Conservation (phyloP, 495 filamentous ascomycete genomes). For the Penicillium paxilli region DNA sequence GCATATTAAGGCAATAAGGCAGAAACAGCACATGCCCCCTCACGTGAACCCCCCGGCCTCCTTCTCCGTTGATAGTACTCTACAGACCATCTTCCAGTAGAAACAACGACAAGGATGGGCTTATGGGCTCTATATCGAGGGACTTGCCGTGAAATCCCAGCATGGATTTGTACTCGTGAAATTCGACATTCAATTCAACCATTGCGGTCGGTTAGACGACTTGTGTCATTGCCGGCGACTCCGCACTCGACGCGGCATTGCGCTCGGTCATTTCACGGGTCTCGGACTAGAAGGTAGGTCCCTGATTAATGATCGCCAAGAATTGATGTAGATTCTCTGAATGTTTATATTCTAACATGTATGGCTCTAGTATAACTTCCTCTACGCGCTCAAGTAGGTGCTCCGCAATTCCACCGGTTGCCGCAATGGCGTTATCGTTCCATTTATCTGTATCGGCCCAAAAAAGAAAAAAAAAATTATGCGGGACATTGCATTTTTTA, state of each 20-base stretch:
- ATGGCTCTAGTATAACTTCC: constrained; percentile 3
- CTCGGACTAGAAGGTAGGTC: constrained; percentile 11
- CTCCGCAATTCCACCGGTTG: constrained; percentile 1
- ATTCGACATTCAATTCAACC: neutral
- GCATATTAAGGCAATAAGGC: neutral
- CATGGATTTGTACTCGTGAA: neutral
- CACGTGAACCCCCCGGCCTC: constrained; percentile 7
- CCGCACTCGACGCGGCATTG: constrained; percentile 4
- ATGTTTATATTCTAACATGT: constrained; percentile 1
- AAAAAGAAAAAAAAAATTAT: constrained; percentile 11
- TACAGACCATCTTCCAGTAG: neutral
- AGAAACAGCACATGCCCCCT: constrained; percentile 10
- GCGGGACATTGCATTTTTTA: constrained; percentile 7
- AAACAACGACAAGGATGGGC: constrained; percentile 10
- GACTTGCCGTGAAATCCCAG: neutral
- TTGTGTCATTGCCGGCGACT: constrained; percentile 7
- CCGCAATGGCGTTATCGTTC: constrained; percentile 12
- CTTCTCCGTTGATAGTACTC: neutral
- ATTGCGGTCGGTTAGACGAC: constrained; percentile 8
- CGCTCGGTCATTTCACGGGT: constrained; percentile 7
- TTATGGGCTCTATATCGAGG: neutral
- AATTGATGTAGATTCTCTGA: neutral
- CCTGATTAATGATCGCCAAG: neutral
- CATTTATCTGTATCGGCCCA: constrained; percentile 17
- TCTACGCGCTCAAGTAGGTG: constrained; percentile 15